Evolutionary conservation across 2,329 filamentous ascomycete genomes (phyloP).

Genomic region (Trichophaea hybrida): DNA sequence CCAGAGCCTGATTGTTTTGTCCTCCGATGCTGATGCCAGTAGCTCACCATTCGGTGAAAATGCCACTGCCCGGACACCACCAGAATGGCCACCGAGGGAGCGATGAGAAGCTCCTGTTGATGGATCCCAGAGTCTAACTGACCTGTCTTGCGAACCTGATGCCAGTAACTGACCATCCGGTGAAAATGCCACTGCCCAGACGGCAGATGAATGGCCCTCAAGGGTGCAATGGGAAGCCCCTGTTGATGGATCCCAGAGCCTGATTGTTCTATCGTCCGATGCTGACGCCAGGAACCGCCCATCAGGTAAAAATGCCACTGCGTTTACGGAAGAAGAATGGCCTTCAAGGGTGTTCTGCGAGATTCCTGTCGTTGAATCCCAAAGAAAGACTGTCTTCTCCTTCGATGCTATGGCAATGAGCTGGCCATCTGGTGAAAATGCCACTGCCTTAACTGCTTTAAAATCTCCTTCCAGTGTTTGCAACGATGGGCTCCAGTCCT

Average conservation of each 20-base stretch:
- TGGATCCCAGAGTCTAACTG: slow-evolving; percentile 91
- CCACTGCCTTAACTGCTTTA: slow-evolving; percentile 80
- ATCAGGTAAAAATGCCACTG: slow-evolving; percentile 67
- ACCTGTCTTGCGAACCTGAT: slow-evolving; percentile 65
- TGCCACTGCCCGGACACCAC: slow-evolving; percentile 67
- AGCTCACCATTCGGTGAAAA: slow-evolving; percentile 92
- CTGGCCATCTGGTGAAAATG: slow-evolving; percentile 77
- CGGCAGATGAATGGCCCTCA: slow-evolving; percentile 81
- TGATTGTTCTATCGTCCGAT: too few relatives aligned
- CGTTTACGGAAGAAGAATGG: slow-evolving; percentile 10
- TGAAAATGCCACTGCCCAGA: slow-evolving; percentile 73
- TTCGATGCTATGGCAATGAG: slow-evolving; percentile 68
- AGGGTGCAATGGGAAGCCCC: slow-evolving; percentile 18
- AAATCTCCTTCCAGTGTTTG: slow-evolving; percentile 79
- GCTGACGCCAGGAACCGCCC: slow-evolving; percentile 71
- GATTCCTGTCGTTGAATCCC: slow-evolving; percentile 46
- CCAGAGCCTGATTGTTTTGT: slow-evolving; percentile 75
- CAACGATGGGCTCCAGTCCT: too few relatives aligned
- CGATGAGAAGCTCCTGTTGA: too few relatives aligned
- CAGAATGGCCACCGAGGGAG: slow-evolving; percentile 58
- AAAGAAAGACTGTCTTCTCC: slow-evolving; percentile 89
- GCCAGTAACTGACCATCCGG: slow-evolving; percentile 82
- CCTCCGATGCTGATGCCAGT: slow-evolving; percentile 69
- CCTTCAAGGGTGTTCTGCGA: slow-evolving; percentile 13
- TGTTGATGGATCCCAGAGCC: slow-evolving; percentile 46